Conservation (phyloP, 345 rosid genomes). For the Eucalyptus pumila region DNA sequence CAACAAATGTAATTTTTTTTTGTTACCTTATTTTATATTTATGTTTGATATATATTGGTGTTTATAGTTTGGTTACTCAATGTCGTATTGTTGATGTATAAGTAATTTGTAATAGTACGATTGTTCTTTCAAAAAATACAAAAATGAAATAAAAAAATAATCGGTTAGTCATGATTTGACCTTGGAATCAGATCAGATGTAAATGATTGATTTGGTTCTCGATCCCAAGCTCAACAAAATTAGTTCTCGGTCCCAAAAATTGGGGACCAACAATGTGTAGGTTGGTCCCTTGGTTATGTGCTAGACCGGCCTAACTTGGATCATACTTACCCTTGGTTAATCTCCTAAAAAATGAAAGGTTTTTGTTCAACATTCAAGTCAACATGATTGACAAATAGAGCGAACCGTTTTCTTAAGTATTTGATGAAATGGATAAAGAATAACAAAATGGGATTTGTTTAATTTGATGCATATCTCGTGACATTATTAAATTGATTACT, state of each 20-base stretch:
- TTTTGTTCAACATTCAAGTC: not conserved
- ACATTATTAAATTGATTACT: not conserved
- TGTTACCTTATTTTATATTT: no score
- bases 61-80: no score
- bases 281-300: not conserved
- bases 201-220: not conserved
- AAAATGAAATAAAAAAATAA: no score
- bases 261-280: not conserved
- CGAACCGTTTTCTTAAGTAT: not conserved
- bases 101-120: no score
- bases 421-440: not conserved
- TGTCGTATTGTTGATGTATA: no score
- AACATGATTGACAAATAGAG: not conserved
- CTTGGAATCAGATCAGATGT: no score
- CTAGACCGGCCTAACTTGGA: accelerated
- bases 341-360: not conserved
- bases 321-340: not conserved
- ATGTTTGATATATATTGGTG: no score
- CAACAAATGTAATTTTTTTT: no score
- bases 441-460: not conserved
- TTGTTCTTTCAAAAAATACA: no score
- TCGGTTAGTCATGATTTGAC: not conserved
- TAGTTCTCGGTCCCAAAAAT: no score
- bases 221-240: not conserved
- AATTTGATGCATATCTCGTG: not conserved